phyloP scores from a whole-genome alignment of 192 early-diverging fungal species.

The Coemansia sp. region DNA sequence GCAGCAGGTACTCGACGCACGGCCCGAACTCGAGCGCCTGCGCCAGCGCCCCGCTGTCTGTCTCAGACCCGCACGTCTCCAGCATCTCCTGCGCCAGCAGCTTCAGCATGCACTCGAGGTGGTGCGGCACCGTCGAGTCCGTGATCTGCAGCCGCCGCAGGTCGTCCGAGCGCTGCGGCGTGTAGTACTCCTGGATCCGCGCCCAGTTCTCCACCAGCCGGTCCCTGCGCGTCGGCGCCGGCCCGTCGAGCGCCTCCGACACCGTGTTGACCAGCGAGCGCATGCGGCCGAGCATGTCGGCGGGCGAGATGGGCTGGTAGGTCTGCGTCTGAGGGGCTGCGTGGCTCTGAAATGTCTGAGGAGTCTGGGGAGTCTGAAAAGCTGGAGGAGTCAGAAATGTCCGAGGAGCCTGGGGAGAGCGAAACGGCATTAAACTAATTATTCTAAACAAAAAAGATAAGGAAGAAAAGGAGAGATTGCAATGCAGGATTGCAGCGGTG shows the following conservation, averaged over 20 bases:
- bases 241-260: conserved; percentile 25
- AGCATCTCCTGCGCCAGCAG: conserved; percentile 24
- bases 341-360: background rate
- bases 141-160: conserved; percentile 6
- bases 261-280: conserved; percentile 38
- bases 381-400: background rate
- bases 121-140: conserved; percentile 41
- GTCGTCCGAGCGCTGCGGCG: conserved; percentile 19
- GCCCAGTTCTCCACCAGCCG: conserved; percentile 40
- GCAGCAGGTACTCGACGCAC: conserved; percentile 43
- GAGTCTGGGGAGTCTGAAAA: too few relatives aligned
- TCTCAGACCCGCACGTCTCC: background rate
- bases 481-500: too few relatives aligned
- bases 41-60: background rate
- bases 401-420: too few relatives aligned
- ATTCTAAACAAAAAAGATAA: background rate
- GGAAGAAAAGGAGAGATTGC: too few relatives aligned
- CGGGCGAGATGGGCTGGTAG: conserved; percentile 3
- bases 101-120: conserved; percentile 34
- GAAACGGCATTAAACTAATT: too few relatives aligned
- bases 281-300: conserved; percentile 11
- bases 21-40: conserved; percentile 42
- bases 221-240: conserved; percentile 24
- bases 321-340: background rate
- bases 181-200: conserved; percentile 41